A percentile compares a stretch with the other conserved stretches of the same genome.
Evolutionary conservation across 1,284 basidiomycete genomes (phyloP).

Genomic region (Cronartium ribicola): DNA sequence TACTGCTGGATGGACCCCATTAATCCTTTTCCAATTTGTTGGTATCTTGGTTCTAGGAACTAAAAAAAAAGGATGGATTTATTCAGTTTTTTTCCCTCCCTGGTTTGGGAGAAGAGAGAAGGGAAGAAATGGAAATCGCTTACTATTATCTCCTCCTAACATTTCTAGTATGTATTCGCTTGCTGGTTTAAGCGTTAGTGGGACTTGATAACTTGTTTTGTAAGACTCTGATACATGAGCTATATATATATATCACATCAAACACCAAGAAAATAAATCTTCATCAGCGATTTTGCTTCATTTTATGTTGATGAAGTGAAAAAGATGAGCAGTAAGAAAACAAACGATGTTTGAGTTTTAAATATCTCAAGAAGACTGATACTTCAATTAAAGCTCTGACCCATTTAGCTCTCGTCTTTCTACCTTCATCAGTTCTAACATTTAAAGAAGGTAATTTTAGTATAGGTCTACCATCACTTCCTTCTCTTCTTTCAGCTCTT

Average conservation of each 20-base stretch:
- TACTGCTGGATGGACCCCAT: constrained; percentile 17
- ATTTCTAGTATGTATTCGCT: constrained; percentile 9
- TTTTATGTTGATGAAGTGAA: neutral
- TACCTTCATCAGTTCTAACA: constrained; percentile 17
- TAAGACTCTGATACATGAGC: constrained; percentile 24
- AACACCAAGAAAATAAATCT: neutral
- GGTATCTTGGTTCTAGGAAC: constrained; percentile 8
- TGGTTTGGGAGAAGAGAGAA: neutral
- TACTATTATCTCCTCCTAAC: constrained; percentile 23
- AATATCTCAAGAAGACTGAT: constrained; percentile 25
- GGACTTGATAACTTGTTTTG: constrained; percentile 32
- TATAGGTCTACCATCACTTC: neutral
- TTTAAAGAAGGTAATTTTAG: constrained; percentile 18
- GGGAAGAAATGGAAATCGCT: neutral
- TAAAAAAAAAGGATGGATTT: neutral
- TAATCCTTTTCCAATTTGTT: constrained; percentile 14
- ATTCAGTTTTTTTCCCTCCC: neutral
- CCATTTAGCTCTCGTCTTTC: constrained; percentile 29
- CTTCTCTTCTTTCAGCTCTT: neutral
- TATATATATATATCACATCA: neutral
- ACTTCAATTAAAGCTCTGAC: constrained; percentile 32
- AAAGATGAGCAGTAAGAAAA: constrained; percentile 3
- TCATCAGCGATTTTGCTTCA: neutral
- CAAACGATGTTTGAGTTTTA: constrained; percentile 31
- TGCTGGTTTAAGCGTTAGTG: constrained; percentile 24